Percentiles rank a stretch among this genome's conserved stretches.
Conservation (phyloP, 345 rosid species). For the Eutrema japonicum region DNA sequence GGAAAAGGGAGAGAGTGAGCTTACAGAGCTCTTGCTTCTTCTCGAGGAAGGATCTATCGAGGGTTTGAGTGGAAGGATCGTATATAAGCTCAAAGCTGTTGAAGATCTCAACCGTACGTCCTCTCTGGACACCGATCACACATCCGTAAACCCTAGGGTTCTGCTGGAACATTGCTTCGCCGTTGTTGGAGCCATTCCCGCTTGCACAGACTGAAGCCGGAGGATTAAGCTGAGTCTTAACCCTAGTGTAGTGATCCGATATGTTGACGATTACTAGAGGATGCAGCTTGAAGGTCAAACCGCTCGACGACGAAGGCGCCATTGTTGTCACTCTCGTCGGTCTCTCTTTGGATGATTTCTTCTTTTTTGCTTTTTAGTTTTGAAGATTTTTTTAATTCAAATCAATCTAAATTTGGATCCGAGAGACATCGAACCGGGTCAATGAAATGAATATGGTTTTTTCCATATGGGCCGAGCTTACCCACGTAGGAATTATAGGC, state of each 20-base stretch:
- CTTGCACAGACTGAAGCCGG: slow-evolving; percentile 45
- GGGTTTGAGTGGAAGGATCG: slow-evolving; percentile 65
- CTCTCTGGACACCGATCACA: slow-evolving; percentile 90
- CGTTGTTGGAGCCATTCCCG: slow-evolving; percentile 41
- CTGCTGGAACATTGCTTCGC: slow-evolving; percentile 39
- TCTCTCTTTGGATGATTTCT: slow-evolving; percentile 6
- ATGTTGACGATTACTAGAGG: slow-evolving; percentile 92
- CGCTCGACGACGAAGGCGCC: slow-evolving; percentile 98
- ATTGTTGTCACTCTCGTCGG: slow-evolving; percentile 41
- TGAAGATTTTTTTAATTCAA: neutral
- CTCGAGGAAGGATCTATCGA: slow-evolving; percentile 86
- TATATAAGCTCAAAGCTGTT: slow-evolving; percentile 95
- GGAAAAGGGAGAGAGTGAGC: neutral
- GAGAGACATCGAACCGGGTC: neutral
- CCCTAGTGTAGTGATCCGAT: slow-evolving; percentile 91
- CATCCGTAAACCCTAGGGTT: slow-evolving; percentile 88
- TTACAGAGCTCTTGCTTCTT: slow-evolving; percentile 90
- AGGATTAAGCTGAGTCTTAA: slow-evolving; percentile 77
- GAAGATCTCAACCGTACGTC: slow-evolving; percentile 99
- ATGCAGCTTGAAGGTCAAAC: slow-evolving; percentile 94
- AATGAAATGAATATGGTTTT: neutral
- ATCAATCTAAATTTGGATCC: neutral
- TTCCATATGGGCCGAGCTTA: neutral
- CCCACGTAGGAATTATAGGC: neutral
- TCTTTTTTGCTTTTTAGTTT: neutral